Percentiles rank a stretch among this genome's conserved stretches.
Evolutionary conservation across 179 eudicot genomes (phyloP).

Genomic region (Amaranthus tricolor): DNA sequence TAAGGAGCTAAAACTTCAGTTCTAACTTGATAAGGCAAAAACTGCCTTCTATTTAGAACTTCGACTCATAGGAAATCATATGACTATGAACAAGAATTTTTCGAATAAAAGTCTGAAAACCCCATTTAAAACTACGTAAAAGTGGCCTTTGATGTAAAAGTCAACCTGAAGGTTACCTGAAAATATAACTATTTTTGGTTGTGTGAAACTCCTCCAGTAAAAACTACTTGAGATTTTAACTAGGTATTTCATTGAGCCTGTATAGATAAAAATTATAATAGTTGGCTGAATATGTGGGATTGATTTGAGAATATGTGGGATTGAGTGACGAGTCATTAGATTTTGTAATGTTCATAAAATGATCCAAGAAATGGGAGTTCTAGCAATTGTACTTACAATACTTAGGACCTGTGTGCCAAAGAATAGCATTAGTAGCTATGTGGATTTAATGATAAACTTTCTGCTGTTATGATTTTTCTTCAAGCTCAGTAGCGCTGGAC

Average conservation of each 20-base stretch:
- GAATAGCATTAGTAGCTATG: constrained; percentile 10
- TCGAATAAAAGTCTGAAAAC: background rate
- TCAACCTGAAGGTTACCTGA: background rate
- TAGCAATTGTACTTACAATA: background rate
- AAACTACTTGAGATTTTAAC: background rate
- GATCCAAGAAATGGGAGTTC: background rate
- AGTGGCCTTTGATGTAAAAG: background rate
- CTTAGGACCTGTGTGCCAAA: background rate
- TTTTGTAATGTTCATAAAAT: constrained; percentile 1
- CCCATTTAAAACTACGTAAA: background rate
- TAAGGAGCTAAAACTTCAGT: background rate
- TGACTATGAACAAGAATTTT: background rate
- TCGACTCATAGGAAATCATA: background rate
- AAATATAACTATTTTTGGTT: background rate
- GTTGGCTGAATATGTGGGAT: background rate
- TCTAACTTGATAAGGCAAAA: background rate
- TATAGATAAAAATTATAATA: background rate
- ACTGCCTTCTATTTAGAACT: background rate
- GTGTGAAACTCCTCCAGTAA: background rate
- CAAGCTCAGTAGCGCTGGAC: background rate
- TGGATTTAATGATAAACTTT: constrained; percentile 2
- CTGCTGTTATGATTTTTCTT: background rate
- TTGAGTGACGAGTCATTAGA: background rate
- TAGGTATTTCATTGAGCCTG: background rate
- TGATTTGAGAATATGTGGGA: background rate